A percentile compares a stretch with the other conserved stretches of the same genome.
phyloP scores from a whole-genome alignment of 2,329 filamentous ascomycete species.

The Ophiostoma sp. region DNA sequence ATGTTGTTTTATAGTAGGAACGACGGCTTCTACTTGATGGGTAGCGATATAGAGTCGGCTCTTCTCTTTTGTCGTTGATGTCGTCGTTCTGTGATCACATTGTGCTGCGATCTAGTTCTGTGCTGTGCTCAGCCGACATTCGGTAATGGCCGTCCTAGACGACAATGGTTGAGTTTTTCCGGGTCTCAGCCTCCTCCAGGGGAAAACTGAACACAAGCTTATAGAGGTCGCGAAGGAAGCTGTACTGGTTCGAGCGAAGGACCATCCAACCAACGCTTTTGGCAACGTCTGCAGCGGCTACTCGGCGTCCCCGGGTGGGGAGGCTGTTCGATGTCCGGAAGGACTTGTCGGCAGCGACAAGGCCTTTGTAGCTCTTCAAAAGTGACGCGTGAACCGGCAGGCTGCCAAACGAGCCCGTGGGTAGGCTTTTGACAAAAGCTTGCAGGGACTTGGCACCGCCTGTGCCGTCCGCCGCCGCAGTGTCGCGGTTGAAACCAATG shows the following conservation, averaged over 20 bases:
- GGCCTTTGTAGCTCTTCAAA: slow-evolving; percentile 71
- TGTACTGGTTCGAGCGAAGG: slow-evolving; percentile 62
- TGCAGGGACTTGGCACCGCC: slow-evolving; percentile 55
- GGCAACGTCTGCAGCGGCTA: slow-evolving; percentile 69
- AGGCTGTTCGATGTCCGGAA: slow-evolving; percentile 53
- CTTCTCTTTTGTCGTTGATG: not conserved
- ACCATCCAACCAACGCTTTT: slow-evolving; percentile 74
- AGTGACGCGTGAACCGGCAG: slow-evolving; percentile 64
- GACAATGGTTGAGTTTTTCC: slow-evolving; percentile 59
- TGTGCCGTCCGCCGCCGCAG: slow-evolving; percentile 40
- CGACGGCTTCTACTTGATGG: no score
- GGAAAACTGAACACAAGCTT: slow-evolving; percentile 78
- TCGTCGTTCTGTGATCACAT: not conserved
- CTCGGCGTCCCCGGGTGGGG: slow-evolving; percentile 52
- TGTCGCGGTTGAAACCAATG: slow-evolving; percentile 66
- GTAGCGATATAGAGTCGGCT: not conserved
- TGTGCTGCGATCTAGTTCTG: not conserved
- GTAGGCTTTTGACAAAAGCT: slow-evolving; percentile 69
- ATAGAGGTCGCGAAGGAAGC: slow-evolving; percentile 77
- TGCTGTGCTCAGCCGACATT: not conserved
- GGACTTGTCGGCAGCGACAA: slow-evolving; percentile 67
- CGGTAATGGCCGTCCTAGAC: slow-evolving; percentile 36
- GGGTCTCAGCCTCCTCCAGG: slow-evolving; percentile 66
- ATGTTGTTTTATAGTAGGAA: not conserved
- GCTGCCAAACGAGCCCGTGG: slow-evolving; percentile 71